Conservation (phyloP, 768 basidiomycete species). For the Lactifluus echinatus region DNA sequence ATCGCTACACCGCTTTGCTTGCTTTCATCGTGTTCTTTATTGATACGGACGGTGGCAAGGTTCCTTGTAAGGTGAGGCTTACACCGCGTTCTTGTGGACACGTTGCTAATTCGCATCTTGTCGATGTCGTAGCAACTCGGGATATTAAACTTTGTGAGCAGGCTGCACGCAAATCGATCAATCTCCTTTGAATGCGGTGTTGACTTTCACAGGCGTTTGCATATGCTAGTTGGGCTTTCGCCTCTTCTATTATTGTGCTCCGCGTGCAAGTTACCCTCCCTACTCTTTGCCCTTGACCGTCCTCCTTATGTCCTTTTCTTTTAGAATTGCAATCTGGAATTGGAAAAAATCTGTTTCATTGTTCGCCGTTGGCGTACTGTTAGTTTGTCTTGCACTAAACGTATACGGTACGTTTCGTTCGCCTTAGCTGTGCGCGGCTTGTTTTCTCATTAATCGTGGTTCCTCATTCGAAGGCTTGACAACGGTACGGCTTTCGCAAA, state of each 20-base stretch:
- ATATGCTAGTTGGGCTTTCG: not conserved
- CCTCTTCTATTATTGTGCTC: not conserved
- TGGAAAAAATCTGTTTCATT: not conserved
- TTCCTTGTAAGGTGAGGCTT: not conserved
- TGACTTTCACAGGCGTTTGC: not conserved
- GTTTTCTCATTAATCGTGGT: not conserved
- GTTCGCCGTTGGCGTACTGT: not conserved
- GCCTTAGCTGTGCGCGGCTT: not conserved
- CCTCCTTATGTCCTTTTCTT: not conserved
- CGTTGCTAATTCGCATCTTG: too few species aligned
- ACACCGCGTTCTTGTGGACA: too few species aligned
- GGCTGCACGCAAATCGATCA: not conserved
- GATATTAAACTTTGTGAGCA: not conserved
- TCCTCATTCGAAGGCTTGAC: not conserved
- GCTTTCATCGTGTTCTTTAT: too few species aligned
- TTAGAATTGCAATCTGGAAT: slow-evolving; percentile 1
- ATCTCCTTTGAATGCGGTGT: not conserved
- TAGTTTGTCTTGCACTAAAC: not conserved
- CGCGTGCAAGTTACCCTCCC: not conserved
- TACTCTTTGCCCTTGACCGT: too few species aligned
- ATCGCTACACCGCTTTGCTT: too few species aligned
- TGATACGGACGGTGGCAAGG: not conserved
- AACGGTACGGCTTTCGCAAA: not conserved
- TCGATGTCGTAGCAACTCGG: not conserved
- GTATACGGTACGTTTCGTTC: not conserved